Evolutionary conservation across 768 basidiomycete genomes (phyloP).

Genomic region (Suillus weaverae): DNA sequence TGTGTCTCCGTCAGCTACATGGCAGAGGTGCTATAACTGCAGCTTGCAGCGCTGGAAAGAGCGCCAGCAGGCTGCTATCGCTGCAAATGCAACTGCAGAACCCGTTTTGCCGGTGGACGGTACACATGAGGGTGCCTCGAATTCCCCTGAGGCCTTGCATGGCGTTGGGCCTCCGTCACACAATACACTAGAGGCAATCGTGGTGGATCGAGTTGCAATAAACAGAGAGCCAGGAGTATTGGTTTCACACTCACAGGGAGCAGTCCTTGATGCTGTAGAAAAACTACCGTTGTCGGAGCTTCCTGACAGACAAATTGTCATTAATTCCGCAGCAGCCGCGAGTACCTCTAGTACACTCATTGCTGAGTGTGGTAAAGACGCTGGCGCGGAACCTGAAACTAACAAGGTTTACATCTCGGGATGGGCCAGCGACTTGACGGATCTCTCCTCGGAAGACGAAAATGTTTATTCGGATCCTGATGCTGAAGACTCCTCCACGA

Average conservation of each 20-base stretch:
- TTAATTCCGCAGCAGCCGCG: background rate
- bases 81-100: background rate
- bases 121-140: background rate
- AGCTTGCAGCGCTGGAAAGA: conserved; percentile 21
- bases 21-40: conserved; percentile 23
- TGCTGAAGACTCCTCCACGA: background rate
- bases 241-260: background rate
- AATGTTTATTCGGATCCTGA: conserved; percentile 6
- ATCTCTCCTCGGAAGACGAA: conserved; percentile 17
- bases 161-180: background rate
- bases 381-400: background rate
- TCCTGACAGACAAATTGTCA: background rate
- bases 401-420: conserved; percentile 1
- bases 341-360: background rate
- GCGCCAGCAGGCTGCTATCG: conserved; percentile 1
- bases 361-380: background rate
- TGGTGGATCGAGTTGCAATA: background rate
- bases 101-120: background rate
- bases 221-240: background rate
- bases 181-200: background rate
- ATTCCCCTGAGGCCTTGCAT: conserved; percentile 4
- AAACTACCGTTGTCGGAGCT: background rate
- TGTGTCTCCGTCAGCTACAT: conserved; percentile 6
- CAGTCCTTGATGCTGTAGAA: background rate
- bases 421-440: conserved; percentile 29